Evolutionary conservation across 2,329 filamentous ascomycete genomes (phyloP).

Genomic region (Diaporthe sp.): DNA sequence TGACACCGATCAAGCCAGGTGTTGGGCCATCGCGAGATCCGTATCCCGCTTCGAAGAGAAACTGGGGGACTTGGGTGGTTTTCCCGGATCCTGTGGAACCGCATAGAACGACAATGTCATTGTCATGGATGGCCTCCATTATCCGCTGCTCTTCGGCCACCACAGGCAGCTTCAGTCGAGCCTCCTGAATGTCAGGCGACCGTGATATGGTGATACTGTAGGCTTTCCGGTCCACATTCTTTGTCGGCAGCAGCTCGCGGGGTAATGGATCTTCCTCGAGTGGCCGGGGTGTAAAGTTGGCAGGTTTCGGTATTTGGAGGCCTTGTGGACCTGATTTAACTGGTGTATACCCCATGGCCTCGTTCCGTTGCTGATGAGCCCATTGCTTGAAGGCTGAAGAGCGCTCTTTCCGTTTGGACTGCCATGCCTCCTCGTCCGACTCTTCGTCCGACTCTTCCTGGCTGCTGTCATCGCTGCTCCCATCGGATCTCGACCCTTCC

Average conservation of each 20-base stretch:
- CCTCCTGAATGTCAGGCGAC: conserved; percentile 79
- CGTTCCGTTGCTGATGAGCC: conserved; percentile 89
- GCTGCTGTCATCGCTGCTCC: conserved; percentile 45
- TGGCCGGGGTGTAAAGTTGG: conserved; percentile 76
- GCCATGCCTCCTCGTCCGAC: conserved; percentile 46
- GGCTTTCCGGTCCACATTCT: conserved; percentile 76
- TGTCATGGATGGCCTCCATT: conserved; percentile 97
- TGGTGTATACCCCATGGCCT: conserved; percentile 78
- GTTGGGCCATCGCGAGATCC: conserved; percentile 83
- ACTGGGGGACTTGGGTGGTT: conserved; percentile 97
- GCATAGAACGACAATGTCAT: conserved; percentile 90
- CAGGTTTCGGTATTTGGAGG: conserved; percentile 67
- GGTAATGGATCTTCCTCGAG: conserved; percentile 80
- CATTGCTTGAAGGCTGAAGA: conserved; percentile 89
- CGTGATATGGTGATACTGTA: conserved; percentile 81
- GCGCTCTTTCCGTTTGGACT: conserved; percentile 54
- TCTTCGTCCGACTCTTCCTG: conserved; percentile 41
- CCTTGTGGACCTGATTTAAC: conserved; percentile 57
- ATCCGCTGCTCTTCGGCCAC: conserved; percentile 97
- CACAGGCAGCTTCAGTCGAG: conserved; percentile 85
- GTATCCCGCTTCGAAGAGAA: conserved; percentile 94
- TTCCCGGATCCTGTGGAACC: conserved; percentile 97
- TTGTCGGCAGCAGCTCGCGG: conserved; percentile 72
- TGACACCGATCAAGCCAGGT: conserved; percentile 93
- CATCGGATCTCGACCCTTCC: conserved; percentile 45